Base-by-base conservation (phyloP, 192 early-diverging fungal species). In the Lobosporangium transversale region DNA sequence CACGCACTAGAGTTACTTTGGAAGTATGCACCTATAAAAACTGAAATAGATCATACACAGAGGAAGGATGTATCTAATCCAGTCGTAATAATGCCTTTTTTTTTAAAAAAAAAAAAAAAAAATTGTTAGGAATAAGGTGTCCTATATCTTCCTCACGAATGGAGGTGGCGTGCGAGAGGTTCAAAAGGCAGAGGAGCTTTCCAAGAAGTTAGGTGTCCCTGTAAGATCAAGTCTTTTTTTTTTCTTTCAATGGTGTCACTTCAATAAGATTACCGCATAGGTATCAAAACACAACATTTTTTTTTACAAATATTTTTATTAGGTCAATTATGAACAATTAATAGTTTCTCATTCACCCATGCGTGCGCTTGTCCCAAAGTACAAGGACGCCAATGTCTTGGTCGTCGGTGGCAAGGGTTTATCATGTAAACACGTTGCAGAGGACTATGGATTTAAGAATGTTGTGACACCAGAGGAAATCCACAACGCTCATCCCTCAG, bases 281-380 rank as follows among this genome's bases (percentile, higher is more conserved):
- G 2, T 1, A 50, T 50, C 17, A 43, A 20, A 40, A n/a, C 20
- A n/a, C 18, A 11, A 36, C n/a, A 36, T 26, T 35, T 24, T n/a
- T 14, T n/a, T 57, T 8, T 18, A 32, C 11, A 9, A 14, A 24
- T 18, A 8, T 40, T 36, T 43, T 67, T 58, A 17, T 81, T 66
- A 88, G 82, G 81, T 92, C 53, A 66, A 62, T 14, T 79, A 89
- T 10, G 71, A 82, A 12, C 92, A 94, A 54, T 71, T 95, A 30
- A 82, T 95, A n/a, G 68, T 96, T 14, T 91, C 94, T 17, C 95
- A 97, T 81, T 89, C 93, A 24, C 95, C 95, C 11, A 95, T 97
- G 95, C 82, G 80, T 15, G 53, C 80, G 1, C 81, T 95, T 18
- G 85, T 84, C 0, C 35, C 78, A 7, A 74, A 82, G 52, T 95